Percentiles rank a stretch among this genome's conserved stretches.
phyloP scores from a whole-genome alignment of 2,329 filamentous ascomycete genomes.

The Thyridium curvatum region DNA sequence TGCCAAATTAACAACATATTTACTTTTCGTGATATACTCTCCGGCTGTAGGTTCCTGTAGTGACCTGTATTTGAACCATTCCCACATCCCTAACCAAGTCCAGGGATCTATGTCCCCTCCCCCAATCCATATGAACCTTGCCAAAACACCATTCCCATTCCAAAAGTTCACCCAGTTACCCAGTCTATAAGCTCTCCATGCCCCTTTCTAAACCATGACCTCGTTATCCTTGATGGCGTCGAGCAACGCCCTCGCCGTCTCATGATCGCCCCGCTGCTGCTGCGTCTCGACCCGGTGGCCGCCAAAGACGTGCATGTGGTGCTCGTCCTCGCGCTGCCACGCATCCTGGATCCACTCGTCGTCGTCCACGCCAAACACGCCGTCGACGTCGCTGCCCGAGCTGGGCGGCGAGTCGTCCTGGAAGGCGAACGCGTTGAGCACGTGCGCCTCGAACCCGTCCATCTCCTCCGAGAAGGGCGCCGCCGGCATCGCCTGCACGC shows the following conservation, averaged over 20 bases:
- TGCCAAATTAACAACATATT: no score
- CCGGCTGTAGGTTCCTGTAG: no score
- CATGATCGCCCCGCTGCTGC: slow-evolving; percentile 23
- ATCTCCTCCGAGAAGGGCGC: slow-evolving; percentile 17
- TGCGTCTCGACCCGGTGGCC: slow-evolving; percentile 9
- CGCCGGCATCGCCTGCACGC: slow-evolving; percentile 11
- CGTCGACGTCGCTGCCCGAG: slow-evolving; percentile 14
- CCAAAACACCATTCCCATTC: no score
- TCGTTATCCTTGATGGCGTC: slow-evolving; percentile 26
- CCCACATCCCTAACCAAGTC: no score
- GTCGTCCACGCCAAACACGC: slow-evolving; percentile 20
- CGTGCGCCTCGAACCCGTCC: slow-evolving; percentile 21
- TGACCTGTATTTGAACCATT: no score
- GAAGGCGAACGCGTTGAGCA: slow-evolving; percentile 24
- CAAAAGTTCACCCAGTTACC: no score
- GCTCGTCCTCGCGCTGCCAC: slow-evolving; percentile 22
- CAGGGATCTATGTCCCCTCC: no score
- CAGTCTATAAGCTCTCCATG: no score
- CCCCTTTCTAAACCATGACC: slow-evolving; percentile 3
- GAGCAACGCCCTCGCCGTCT: slow-evolving; percentile 29
- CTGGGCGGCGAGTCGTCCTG: slow-evolving; percentile 14
- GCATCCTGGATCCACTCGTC: slow-evolving; percentile 30
- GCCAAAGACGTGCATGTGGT: background rate
- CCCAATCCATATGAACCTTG: no score
- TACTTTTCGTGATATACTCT: no score